Base-by-base conservation (phyloP, 2,329 filamentous ascomycete species). In the Fusarium begoniae region DNA sequence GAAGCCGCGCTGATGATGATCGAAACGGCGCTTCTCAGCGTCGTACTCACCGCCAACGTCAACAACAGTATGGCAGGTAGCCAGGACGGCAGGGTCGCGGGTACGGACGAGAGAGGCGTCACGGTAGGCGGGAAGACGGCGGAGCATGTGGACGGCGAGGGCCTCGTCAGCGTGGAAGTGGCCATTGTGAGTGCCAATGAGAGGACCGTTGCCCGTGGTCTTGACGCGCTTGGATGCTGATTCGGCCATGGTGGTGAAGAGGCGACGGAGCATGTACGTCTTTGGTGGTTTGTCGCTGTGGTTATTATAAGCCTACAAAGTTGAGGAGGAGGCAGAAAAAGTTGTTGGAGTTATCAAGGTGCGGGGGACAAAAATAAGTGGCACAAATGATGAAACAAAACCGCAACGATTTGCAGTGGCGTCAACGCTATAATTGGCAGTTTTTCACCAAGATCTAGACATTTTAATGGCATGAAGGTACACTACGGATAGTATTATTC, bases 91-190 rank as follows among this genome's bases (percentile, higher is more conserved):
- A 24, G 94, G 91, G 83, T 99, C 95, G 79, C 96, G 93, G 54
- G 95, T 98, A 77, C 96, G 95, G 57, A 98, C 87, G 48, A 99
- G 92, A 48, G 87, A 82, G 32, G 94, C 92, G 76, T 88, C 85
- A 63, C 87, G 83, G 87, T 98, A 99, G 67, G 91, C 85, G 28
- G 96, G 96, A 24, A 98, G 92, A 65, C 93, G 90, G 75, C 95
- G 94, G 77, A 99, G 93, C 88, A 99, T 94, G 87, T 97, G 95
- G 74, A 99, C 95, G 66, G 96, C 96, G 48, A 99, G 91, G 70
- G 96, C 96, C 86, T 99, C 96, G 84, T 99, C 96, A 82, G 96
- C 96, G 86, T 99, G 96, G 89, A 99, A 99, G 87, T 98, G 95
- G 77, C 96, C 96, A 85, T 93, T 98, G 89, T 99, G 96, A 37